These are phyloP conservation scores for Pseudomassariella vexata DNA, from an alignment of 2,329 filamentous ascomycete genomes.

Conservation along the genomic window DNA sequence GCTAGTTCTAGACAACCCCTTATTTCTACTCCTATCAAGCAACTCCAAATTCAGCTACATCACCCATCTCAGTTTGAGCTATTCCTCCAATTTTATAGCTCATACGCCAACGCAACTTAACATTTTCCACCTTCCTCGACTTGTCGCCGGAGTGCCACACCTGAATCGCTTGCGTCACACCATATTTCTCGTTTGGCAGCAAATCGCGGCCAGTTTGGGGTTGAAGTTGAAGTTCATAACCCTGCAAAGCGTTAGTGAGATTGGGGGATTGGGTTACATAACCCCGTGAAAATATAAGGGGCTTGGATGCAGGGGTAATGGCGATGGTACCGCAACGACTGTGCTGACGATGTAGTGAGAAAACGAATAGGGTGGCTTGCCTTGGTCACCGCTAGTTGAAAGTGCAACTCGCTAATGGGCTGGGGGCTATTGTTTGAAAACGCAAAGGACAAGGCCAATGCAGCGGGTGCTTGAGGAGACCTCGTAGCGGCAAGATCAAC, in stretches of 20 bases:
- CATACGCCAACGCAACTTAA: constrained; percentile 87
- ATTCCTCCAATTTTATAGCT: constrained; percentile 68
- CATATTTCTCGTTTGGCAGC: constrained; percentile 63
- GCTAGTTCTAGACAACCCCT: no score
- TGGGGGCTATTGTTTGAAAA: constrained; percentile 77
- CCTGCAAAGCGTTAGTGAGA: constrained; percentile 39
- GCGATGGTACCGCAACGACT: not conserved
- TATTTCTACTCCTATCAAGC: constrained; percentile 46
- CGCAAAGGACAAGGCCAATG: constrained; percentile 66
- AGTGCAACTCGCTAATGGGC: constrained; percentile 73
- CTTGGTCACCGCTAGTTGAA: constrained; percentile 91
- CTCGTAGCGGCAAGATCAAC: constrained; percentile 70
- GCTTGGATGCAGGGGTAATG: not conserved
- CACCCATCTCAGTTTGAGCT: constrained; percentile 73
- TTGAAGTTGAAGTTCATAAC: constrained; percentile 73
- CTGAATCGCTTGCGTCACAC: constrained; percentile 76
- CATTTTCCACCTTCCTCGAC: constrained; percentile 63
- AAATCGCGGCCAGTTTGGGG: constrained; percentile 80
- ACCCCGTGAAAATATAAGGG: no score
- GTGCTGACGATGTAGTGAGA: not conserved
- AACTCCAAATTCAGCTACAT: constrained; percentile 74
- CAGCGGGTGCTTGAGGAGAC: constrained; percentile 41
- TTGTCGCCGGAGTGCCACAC: constrained; percentile 68
- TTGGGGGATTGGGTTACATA: constrained; percentile 3
- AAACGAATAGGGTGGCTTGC: constrained; percentile 37